Base-by-base conservation (phyloP, 805 yeast genomes). In the Metschnikowia proteae region DNA sequence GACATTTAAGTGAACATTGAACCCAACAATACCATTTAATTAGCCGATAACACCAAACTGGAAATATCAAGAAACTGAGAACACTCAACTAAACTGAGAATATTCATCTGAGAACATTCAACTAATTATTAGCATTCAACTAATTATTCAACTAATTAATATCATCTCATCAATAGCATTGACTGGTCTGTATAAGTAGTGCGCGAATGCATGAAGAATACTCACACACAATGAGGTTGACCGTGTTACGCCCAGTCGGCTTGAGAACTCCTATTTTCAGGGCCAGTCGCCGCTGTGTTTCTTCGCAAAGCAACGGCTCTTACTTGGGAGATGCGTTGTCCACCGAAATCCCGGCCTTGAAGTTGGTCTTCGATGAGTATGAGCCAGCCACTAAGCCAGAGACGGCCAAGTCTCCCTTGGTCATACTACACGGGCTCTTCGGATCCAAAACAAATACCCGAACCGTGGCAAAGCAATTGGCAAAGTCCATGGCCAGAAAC, bases 351-450 rank as follows among this genome's bases (percentile, higher is more conserved):
- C 74, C 74, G 32, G 71, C 86, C 0, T 88, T 85, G 3, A 64
- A 70, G 28, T 67, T 86, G 40, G 71, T 69, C 3, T 86, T 62
- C 58, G 90, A 86, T 47, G 66, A 73, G 41, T 73, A 73, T 59
- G 56, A 58, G 17, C 56, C 55, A 31, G 36, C 39, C 2, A 63
- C 48, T 6, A 30, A 29, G 11, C 55, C 67, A 10, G 47, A 51
- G 46, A 32, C 65, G 58, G 33, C 54, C 60, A 62, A 67, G 54
- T 68, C 83, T 1, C 96, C 97, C 1, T 71, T 92, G 9, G 68
- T 94, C 29, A 80, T 92, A 27, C 66, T 91, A 36, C 99, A 92
- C 63, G 99, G 98, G 0, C 67, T 92, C 8, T 88, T 94, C 66
- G 99, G 98, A 1, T 82, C 86, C 46, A 86, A 81, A 57, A 59